Percentiles rank a stretch among this genome's conserved stretches.
These are phyloP conservation scores for Plicaturopsis crispa DNA, from an alignment of 768 basidiomycete genomes.

Conservation along the genomic window DNA sequence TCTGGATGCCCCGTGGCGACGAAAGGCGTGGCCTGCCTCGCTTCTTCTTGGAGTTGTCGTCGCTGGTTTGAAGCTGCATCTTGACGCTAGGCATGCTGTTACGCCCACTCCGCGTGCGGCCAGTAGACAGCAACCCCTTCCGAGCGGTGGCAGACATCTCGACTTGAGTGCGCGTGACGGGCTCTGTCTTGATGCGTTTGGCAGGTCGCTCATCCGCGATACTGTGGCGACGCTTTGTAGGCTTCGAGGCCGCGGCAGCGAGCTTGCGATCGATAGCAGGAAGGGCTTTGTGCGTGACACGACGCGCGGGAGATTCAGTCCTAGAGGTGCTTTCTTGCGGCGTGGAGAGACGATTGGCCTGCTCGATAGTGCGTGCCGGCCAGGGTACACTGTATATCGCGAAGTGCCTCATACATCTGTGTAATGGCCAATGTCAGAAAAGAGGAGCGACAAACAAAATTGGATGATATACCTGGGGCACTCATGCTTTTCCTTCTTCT, in stretches of 20 bases:
- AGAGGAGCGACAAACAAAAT: constrained; percentile 5
- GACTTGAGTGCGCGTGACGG: constrained; percentile 13
- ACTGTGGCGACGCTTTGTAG: constrained; percentile 19
- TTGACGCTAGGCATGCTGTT: constrained; percentile 8
- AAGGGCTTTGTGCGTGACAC: constrained; percentile 43
- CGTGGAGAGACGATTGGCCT: constrained; percentile 28
- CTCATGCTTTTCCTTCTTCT: constrained; percentile 56
- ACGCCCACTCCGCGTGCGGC: constrained; percentile 1
- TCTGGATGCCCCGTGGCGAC: background rate
- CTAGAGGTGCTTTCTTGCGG: constrained; percentile 32
- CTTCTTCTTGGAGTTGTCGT: constrained; percentile 17
- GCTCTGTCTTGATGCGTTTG: constrained; percentile 45
- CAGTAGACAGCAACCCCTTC: constrained; percentile 16
- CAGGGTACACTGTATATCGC: constrained; percentile 69
- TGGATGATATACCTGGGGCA: constrained; percentile 59
- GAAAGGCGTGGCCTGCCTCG: constrained; percentile 25
- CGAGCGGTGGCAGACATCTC: constrained; percentile 23
- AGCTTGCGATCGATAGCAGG: constrained; percentile 50
- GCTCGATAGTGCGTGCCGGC: constrained; percentile 53
- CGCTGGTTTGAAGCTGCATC: no score
- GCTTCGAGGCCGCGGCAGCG: constrained; percentile 27
- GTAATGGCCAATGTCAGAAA: constrained; percentile 8
- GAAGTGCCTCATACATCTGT: constrained; percentile 71
- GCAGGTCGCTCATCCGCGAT: constrained; percentile 26
- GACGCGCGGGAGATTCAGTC: constrained; percentile 28